Percentiles rank a stretch among this genome's conserved stretches.
Conservation (phyloP, 306 rosid species). For the Quercus ilex region DNA sequence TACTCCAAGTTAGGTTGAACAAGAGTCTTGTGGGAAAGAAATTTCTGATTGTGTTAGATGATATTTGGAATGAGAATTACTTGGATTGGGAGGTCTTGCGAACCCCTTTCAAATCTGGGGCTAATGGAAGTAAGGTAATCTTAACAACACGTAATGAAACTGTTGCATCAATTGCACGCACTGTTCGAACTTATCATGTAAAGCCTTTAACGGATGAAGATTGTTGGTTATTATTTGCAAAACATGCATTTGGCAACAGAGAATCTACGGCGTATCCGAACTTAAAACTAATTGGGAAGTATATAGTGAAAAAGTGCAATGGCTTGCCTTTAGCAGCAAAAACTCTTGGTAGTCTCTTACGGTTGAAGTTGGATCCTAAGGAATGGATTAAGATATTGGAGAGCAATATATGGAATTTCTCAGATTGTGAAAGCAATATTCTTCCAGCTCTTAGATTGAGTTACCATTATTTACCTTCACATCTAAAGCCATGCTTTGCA, state of each 20-base stretch:
- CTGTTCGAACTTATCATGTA: neutral
- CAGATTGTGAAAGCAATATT: neutral
- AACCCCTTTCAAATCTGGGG: slow-evolving; percentile 14
- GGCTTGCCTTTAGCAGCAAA: slow-evolving; percentile 35
- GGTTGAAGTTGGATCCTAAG: neutral
- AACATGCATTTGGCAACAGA: slow-evolving; percentile 4
- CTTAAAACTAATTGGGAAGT: slow-evolving; percentile 7
- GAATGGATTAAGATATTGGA: slow-evolving; percentile 6
- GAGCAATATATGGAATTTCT: slow-evolving; percentile 10
- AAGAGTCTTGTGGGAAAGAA: neutral
- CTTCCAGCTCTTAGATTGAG: slow-evolving; percentile 22
- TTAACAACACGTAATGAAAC: slow-evolving; percentile 25
- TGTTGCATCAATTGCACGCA: slow-evolving; percentile 2
- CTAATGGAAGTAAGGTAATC: slow-evolving; percentile 26
- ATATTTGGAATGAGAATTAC: slow-evolving; percentile 25
- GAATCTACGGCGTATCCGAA: neutral
- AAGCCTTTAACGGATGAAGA: neutral
- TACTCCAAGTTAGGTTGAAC: slow-evolving; percentile 2
- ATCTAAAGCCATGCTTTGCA: slow-evolving; percentile 35
- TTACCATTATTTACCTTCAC: slow-evolving; percentile 25
- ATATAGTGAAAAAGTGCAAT: slow-evolving; percentile 22
- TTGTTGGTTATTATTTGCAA: slow-evolving; percentile 24
- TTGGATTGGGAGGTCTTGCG: neutral
- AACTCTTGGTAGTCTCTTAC: slow-evolving; percentile 27
- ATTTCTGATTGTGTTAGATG: slow-evolving; percentile 27